Conservation (phyloP, 129 eudicot species). For the Tagetes patula region DNA sequence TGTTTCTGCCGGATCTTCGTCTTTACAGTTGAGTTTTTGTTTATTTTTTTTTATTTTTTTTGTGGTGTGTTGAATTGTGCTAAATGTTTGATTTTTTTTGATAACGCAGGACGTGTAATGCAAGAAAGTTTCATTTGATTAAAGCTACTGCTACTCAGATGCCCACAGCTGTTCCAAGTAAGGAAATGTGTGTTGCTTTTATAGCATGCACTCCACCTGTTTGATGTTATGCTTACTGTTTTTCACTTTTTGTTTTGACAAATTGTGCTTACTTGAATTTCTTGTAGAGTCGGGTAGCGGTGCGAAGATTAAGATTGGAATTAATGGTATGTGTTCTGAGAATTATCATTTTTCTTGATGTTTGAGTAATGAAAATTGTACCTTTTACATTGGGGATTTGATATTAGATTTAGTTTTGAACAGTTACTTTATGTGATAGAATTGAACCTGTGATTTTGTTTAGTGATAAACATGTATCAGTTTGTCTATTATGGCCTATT, state of each 20-base stretch:
- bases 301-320: constrained; percentile 79
- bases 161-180: constrained; percentile 66
- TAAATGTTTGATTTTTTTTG: not conserved
- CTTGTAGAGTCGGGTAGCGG: constrained; percentile 49
- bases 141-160: constrained; percentile 80
- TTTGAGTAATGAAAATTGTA: not conserved
- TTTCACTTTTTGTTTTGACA: not conserved
- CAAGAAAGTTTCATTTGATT: constrained; percentile 43
- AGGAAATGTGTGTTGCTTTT: constrained; percentile 10
- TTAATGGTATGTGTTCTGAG: constrained; percentile 61
- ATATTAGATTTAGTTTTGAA: not conserved
- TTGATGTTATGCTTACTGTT: not conserved
- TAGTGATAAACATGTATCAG: not conserved
- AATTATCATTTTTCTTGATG: not conserved
- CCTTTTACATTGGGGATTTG: not conserved
- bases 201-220: not conserved
- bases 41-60: too few relatives aligned
- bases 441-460: constrained; percentile 8
- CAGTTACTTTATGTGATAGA: not conserved
- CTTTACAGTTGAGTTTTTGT: constrained; percentile 54
- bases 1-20: constrained; percentile 37
- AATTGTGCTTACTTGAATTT: constrained; percentile 4
- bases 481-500: not conserved
- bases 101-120: constrained; percentile 38
- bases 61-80: not conserved